Evolutionary conservation across 2,329 filamentous ascomycete genomes (phyloP).

Genomic region (Fusarium sp.): DNA sequence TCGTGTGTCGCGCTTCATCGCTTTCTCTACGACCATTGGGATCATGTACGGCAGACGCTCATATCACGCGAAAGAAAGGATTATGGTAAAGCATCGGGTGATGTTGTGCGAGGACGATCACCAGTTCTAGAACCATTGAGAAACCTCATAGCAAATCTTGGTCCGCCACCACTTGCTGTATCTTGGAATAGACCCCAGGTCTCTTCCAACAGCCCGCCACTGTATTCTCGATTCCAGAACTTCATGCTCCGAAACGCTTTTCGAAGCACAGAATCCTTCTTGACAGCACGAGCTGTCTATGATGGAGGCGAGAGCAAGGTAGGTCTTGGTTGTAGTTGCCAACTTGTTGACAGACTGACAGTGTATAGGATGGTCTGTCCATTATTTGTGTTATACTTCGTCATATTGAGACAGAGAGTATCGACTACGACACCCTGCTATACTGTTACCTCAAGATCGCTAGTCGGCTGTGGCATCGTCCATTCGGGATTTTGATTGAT

Average conservation of each 20-base stretch:
- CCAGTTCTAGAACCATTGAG: conserved; percentile 70
- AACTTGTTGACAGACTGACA: conserved; percentile 21
- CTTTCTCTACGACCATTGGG: conserved; percentile 78
- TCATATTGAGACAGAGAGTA: conserved; percentile 72
- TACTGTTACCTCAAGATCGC: conserved; percentile 79
- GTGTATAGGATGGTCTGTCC: conserved; percentile 69
- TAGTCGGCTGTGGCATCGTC: conserved; percentile 75
- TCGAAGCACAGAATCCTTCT: conserved; percentile 70
- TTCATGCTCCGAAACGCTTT: conserved; percentile 79
- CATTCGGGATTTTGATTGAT: conserved; percentile 74
- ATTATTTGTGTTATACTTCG: conserved; percentile 76
- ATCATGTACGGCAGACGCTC: conserved; percentile 73
- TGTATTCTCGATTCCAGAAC: conserved; percentile 76
- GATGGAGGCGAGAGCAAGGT: conserved; percentile 77
- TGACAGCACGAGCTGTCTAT: conserved; percentile 73
- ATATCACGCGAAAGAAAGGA: conserved; percentile 69
- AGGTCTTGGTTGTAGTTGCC: conserved; percentile 1
- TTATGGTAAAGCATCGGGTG: conserved; percentile 64
- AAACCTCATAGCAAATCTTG: conserved; percentile 72
- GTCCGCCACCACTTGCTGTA: conserved; percentile 73
- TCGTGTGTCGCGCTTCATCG: conserved; percentile 76
- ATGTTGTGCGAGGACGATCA: conserved; percentile 62
- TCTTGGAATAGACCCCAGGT: conserved; percentile 76
- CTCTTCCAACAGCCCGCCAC: conserved; percentile 69
- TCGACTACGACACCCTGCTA: conserved; percentile 73